These are phyloP conservation scores for Fusarium transvaalense DNA, from an alignment of 2,329 filamentous ascomycete genomes.

Conservation along the genomic window DNA sequence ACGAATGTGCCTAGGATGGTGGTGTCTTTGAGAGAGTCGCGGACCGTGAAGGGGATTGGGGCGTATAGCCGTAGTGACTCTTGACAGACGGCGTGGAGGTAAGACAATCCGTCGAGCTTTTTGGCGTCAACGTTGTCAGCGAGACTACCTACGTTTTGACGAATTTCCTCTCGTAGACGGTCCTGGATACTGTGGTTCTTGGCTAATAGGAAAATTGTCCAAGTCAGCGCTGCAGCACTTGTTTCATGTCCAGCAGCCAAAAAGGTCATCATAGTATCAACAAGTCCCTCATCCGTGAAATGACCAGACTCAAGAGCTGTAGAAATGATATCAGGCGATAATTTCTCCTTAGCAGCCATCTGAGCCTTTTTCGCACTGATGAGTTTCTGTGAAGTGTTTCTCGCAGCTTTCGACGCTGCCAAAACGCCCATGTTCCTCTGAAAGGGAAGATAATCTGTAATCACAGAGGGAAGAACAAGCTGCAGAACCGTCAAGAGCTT, in stretches of 20 bases:
- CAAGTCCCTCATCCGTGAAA: conserved; percentile 45
- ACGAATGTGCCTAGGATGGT: conserved; percentile 52
- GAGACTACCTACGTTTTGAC: conserved; percentile 50
- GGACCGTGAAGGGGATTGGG: conserved; percentile 52
- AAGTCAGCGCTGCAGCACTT: conserved; percentile 57
- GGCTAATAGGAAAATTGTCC: conserved; percentile 57
- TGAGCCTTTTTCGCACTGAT: conserved; percentile 49
- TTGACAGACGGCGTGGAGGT: conserved; percentile 58
- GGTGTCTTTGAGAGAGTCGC: conserved; percentile 51
- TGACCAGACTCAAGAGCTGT: conserved; percentile 49
- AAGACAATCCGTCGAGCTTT: conserved; percentile 54
- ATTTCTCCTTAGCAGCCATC: conserved; percentile 43
- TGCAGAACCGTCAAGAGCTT: conserved; percentile 27
- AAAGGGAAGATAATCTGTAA: conserved; percentile 35
- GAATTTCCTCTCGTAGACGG: conserved; percentile 56
- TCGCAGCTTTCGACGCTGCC: conserved; percentile 24
- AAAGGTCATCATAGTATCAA: conserved; percentile 35
- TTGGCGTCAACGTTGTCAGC: conserved; percentile 43
- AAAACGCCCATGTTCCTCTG: conserved; percentile 35
- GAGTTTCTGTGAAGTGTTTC: conserved; percentile 47
- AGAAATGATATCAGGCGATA: conserved; percentile 55
- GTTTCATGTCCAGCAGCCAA: conserved; percentile 57
- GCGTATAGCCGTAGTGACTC: conserved; percentile 59
- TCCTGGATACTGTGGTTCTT: conserved; percentile 54
- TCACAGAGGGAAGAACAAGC: conserved; percentile 26